Evolutionary conservation across 2,329 filamentous ascomycete genomes (phyloP).

Genomic region (Conoideocrella luteorostrata): DNA sequence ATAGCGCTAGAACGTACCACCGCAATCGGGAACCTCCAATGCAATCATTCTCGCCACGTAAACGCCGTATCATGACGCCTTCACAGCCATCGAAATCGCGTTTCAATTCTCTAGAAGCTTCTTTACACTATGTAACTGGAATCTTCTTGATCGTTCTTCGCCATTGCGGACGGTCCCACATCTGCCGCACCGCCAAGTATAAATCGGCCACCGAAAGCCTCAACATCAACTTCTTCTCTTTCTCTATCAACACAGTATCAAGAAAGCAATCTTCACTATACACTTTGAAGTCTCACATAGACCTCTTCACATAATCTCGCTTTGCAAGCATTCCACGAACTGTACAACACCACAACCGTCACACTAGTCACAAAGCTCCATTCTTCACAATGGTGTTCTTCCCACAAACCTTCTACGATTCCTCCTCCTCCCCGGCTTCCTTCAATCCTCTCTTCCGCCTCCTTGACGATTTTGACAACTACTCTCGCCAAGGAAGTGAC

Average conservation of each 20-base stretch:
- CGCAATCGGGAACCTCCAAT: background rate
- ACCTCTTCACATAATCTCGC: conserved; percentile 16
- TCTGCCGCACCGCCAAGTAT: background rate
- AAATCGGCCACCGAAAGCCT: background rate
- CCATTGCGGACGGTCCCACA: background rate
- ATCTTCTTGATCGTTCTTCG: conserved; percentile 1
- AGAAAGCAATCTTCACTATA: background rate
- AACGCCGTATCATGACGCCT: conserved; percentile 1
- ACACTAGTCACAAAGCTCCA: conserved; percentile 18
- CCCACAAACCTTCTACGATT: conserved; percentile 45
- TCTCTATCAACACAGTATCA: background rate
- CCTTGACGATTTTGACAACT: conserved; percentile 51
- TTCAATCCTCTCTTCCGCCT: conserved; percentile 52
- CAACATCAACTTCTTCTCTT: no score
- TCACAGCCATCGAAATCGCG: background rate
- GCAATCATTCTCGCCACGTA: background rate
- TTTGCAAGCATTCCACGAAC: conserved; percentile 17
- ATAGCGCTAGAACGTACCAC: background rate
- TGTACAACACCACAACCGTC: no score
- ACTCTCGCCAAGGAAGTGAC: conserved; percentile 28
- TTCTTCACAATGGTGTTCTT: conserved; percentile 53
- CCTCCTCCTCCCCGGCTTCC: conserved; percentile 36
- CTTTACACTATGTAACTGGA: background rate
- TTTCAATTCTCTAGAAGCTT: background rate
- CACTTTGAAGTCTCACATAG: background rate